These are phyloP conservation scores for Globisporangium nodosum DNA, from an alignment of 352 stramenopile species.

Conservation along the genomic window DNA sequence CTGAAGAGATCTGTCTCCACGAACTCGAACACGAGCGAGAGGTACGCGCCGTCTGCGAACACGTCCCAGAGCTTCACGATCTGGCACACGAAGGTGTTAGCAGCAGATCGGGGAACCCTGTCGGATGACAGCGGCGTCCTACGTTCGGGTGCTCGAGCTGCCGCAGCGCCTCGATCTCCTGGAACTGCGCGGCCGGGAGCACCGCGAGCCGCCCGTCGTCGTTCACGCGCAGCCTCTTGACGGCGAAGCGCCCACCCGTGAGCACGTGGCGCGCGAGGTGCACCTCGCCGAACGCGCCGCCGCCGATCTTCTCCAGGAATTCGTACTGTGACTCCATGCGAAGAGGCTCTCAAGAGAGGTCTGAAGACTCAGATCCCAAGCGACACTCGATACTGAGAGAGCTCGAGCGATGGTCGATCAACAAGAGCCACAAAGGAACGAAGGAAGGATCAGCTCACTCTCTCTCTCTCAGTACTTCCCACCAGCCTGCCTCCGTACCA, in stretches of 20 bases:
- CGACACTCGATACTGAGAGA: too few species aligned
- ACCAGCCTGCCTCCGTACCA: too few species aligned
- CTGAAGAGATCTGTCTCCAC: conserved; percentile 58
- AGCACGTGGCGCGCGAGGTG: conserved; percentile 38
- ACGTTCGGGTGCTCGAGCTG: conserved; percentile 71
- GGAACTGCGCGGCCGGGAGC: conserved; percentile 54
- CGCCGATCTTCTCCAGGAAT: conserved; percentile 57
- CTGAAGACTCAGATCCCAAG: too few species aligned
- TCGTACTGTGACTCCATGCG: conserved; percentile 34
- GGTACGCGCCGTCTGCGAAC: conserved; percentile 41
- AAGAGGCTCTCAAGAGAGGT: background rate
- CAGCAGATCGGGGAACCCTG: background rate
- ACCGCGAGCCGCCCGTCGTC: conserved; percentile 39
- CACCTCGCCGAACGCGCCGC: conserved; percentile 67
- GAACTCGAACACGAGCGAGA: conserved; percentile 71
- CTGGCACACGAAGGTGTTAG: conserved; percentile 13
- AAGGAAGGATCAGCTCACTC: too few species aligned
- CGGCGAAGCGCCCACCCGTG: conserved; percentile 35
- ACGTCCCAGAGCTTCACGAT: conserved; percentile 65
- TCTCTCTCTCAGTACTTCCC: too few species aligned
- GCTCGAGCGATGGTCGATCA: too few species aligned
- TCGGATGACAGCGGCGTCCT: background rate
- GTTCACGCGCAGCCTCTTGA: conserved; percentile 52
- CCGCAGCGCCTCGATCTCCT: conserved; percentile 71
- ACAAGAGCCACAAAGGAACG: too few species aligned